phyloP scores from a whole-genome alignment of 73 alveolate genomes.

The Breviolum minutum region DNA sequence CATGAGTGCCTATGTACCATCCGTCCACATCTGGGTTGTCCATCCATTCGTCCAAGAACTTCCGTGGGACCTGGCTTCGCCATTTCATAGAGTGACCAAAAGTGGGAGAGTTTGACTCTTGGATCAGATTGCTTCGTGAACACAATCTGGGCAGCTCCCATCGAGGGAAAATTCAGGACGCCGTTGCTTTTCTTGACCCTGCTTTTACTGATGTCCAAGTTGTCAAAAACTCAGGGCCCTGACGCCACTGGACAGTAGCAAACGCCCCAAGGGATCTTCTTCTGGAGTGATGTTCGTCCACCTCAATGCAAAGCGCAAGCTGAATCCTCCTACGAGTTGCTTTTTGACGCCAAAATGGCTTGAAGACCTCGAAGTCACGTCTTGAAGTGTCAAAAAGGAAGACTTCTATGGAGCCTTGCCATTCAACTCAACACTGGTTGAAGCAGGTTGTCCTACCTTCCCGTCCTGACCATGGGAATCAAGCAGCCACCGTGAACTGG shows the following conservation, averaged over 20 bases:
- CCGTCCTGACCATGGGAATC: neutral
- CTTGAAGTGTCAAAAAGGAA: too few species aligned
- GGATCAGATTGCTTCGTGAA: too few species aligned
- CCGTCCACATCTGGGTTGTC: conserved; percentile 72
- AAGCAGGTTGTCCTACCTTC: neutral
- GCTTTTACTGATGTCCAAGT: neutral
- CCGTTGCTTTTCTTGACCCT: too few species aligned
- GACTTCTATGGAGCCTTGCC: too few species aligned
- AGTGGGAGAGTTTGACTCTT: too few species aligned
- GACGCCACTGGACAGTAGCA: conserved; percentile 78
- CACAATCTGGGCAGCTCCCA: too few species aligned
- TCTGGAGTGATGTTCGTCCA: conserved; percentile 18
- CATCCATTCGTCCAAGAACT: conserved; percentile 72
- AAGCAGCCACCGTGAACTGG: neutral
- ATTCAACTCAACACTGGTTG: neutral
- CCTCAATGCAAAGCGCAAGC: neutral
- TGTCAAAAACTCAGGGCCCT: neutral
- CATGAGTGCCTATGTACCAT: conserved; percentile 52
- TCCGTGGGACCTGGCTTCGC: conserved; percentile 28
- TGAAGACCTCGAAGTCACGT: too few species aligned
- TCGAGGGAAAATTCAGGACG: too few species aligned
- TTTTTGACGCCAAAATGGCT: too few species aligned
- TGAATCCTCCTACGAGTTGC: neutral
- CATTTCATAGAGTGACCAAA: too few species aligned
- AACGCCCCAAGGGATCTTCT: conserved; percentile 56